Percentiles rank a stretch among this genome's conserved stretches.
Conservation (phyloP, 78 protist species). For the Dictyostelium intermedium region DNA sequence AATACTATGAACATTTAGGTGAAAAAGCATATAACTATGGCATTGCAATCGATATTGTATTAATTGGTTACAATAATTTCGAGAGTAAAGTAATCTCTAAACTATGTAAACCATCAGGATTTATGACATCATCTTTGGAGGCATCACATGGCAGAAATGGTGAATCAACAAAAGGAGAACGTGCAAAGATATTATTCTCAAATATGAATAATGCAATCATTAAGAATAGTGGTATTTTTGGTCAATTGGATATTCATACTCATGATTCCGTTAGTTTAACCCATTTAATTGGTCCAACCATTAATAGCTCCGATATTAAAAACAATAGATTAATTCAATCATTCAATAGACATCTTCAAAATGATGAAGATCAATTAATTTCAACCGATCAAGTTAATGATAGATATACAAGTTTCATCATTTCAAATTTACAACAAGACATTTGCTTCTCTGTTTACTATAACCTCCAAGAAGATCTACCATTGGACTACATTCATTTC, state of each 20-base stretch:
- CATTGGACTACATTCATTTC: constrained; percentile 21
- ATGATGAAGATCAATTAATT: background rate
- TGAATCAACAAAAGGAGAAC: background rate
- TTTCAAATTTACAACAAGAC: constrained; percentile 49
- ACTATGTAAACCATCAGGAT: constrained; percentile 5
- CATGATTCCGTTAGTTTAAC: constrained; percentile 30
- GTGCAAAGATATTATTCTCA: background rate
- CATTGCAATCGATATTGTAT: background rate
- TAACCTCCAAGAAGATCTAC: constrained; percentile 24
- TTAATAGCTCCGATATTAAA: background rate
- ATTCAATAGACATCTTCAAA: background rate
- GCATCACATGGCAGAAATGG: background rate
- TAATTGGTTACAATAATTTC: constrained; percentile 39
- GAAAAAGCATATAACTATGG: constrained; percentile 14
- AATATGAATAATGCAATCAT: constrained; percentile 52
- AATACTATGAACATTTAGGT: constrained; percentile 37
- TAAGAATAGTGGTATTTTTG: constrained; percentile 16
- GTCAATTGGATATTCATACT: constrained; percentile 28
- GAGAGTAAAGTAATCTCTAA: background rate
- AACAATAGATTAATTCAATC: background rate
- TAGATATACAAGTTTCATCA: constrained; percentile 11
- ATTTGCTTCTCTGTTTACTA: constrained; percentile 24
- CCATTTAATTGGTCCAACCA: constrained; percentile 68
- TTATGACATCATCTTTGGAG: constrained; percentile 3
- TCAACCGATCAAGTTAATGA: background rate